phyloP scores from a whole-genome alignment of 2,329 filamentous ascomycete genomes.

The Lanzia echinophila region DNA sequence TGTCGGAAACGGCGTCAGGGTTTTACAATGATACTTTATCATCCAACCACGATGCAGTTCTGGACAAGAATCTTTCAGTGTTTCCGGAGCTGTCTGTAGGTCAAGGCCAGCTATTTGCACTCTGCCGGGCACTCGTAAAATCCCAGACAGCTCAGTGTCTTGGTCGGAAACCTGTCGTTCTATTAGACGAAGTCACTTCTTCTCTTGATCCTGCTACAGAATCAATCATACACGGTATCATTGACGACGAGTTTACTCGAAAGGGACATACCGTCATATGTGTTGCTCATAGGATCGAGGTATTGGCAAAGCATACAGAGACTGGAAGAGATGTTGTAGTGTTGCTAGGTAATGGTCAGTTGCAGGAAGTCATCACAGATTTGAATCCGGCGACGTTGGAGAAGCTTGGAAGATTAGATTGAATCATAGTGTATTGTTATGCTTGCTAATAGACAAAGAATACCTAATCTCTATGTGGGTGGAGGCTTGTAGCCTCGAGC shows the following conservation, averaged over 20 bases:
- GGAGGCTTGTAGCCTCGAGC: no score
- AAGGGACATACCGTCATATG: neutral
- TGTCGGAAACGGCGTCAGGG: neutral
- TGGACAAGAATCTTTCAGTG: neutral
- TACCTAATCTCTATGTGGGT: no score
- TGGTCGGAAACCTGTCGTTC: neutral
- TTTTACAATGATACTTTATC: neutral
- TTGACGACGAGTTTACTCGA: neutral
- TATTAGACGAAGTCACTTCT: neutral
- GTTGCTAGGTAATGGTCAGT: neutral
- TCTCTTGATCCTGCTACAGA: neutral
- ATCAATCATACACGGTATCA: neutral
- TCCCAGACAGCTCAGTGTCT: neutral
- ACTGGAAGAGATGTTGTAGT: neutral
- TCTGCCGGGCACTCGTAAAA: neutral
- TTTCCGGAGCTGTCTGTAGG: neutral
- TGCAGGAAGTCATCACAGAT: conserved; percentile 1
- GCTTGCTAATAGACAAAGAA: neutral
- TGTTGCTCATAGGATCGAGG: neutral
- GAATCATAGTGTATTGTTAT: neutral
- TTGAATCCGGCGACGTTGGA: neutral
- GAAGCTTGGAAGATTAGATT: neutral
- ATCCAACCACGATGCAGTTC: neutral
- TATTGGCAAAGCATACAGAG: no score
- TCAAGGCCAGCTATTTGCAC: neutral